Conservation (phyloP, 1,284 basidiomycete species). For the Melampsora medusae region DNA sequence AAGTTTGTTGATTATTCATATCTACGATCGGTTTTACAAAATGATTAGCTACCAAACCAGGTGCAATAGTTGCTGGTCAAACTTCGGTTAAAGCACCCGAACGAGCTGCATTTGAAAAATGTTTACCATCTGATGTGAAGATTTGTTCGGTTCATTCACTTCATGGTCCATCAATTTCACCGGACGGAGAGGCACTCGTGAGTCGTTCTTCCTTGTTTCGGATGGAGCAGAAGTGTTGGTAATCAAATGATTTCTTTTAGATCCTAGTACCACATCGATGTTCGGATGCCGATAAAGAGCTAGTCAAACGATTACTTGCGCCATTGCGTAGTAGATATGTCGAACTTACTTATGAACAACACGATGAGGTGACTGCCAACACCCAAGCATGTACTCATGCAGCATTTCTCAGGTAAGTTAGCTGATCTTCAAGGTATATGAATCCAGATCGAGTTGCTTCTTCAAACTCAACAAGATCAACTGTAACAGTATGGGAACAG, state of each 20-base stretch:
- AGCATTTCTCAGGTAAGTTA: slow-evolving; percentile 82
- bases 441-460: not conserved
- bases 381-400: slow-evolving; percentile 98
- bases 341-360: slow-evolving; percentile 89
- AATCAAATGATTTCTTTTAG: slow-evolving; percentile 57
- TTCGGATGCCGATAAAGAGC: slow-evolving; percentile 66
- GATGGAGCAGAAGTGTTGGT: not conserved
- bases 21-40: not conserved
- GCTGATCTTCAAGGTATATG: not conserved
- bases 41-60: slow-evolving; percentile 76
- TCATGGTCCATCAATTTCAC: slow-evolving; percentile 86
- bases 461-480: not conserved
- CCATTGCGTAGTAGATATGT: slow-evolving; percentile 85
- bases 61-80: slow-evolving; percentile 89
- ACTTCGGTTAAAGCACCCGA: slow-evolving; percentile 97
- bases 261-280: slow-evolving; percentile 86
- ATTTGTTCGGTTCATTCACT: slow-evolving; percentile 93
- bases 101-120: slow-evolving; percentile 79
- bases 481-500: slow-evolving; percentile 82
- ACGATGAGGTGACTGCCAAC: slow-evolving; percentile 93
- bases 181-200: slow-evolving; percentile 79
- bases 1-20: not conserved
- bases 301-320: slow-evolving; percentile 80
- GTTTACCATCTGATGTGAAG: slow-evolving; percentile 79
- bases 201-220: slow-evolving; percentile 15